These are phyloP conservation scores for Talaromyces islandicus DNA, from an alignment of 2,329 filamentous ascomycete species.

Conservation along the genomic window DNA sequence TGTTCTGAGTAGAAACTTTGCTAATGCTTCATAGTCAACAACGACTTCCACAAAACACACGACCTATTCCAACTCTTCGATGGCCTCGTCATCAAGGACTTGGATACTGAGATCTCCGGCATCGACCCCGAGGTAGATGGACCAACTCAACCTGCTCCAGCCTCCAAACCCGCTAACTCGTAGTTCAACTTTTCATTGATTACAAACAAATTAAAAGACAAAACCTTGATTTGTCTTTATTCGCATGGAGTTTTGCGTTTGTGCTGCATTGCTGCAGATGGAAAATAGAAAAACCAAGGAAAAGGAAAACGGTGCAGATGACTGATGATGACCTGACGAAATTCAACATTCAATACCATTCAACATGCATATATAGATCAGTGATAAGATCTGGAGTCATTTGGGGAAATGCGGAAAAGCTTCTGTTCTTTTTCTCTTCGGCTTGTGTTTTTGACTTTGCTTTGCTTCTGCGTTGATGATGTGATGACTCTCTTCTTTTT, in stretches of 20 bases:
- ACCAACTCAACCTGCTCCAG: constrained; percentile 11
- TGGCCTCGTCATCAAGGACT: constrained; percentile 50
- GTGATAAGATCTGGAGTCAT: background rate
- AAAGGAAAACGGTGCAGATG: constrained; percentile 1
- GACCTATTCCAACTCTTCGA: constrained; percentile 84
- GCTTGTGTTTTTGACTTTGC: background rate
- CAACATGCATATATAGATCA: constrained; percentile 10
- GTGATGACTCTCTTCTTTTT: background rate
- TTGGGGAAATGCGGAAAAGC: background rate
- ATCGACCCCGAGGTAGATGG: constrained; percentile 19
- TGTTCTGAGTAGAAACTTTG: constrained; percentile 4
- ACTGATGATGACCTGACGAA: constrained; percentile 10
- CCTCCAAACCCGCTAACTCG: background rate
- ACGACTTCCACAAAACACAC: constrained; percentile 83
- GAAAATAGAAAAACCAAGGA: background rate
- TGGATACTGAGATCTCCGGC: constrained; percentile 25
- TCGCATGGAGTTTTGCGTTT: background rate
- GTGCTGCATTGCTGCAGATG: background rate
- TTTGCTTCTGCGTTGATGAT: background rate
- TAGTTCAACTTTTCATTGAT: background rate
- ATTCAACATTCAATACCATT: constrained; percentile 14
- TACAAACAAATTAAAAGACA: background rate
- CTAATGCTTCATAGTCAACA: constrained; percentile 65
- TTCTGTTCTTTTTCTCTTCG: background rate
- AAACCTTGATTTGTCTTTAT: background rate